These are phyloP conservation scores for Tolypocladium tropicale DNA, from an alignment of 2,329 filamentous ascomycete genomes.

Conservation along the genomic window DNA sequence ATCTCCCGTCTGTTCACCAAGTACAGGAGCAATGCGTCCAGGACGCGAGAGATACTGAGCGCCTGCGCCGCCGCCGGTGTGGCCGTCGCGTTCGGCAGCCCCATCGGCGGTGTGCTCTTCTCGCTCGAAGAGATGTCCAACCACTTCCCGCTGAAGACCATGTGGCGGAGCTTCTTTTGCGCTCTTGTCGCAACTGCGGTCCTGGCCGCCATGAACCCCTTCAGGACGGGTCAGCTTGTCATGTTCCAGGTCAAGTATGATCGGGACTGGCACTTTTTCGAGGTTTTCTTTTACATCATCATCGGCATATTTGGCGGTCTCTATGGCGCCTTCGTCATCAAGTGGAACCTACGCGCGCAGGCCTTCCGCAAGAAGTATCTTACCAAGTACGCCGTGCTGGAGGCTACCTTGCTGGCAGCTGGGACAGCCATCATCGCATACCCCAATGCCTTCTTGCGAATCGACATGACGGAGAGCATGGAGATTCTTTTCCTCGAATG, in stretches of 20 bases:
- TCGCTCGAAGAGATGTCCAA: conserved; percentile 97
- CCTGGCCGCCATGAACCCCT: conserved; percentile 91
- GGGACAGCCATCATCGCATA: conserved; percentile 90
- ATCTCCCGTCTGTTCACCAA: conserved; percentile 89
- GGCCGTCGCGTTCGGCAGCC: conserved; percentile 92
- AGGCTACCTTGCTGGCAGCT: conserved; percentile 74
- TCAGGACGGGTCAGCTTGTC: conserved; percentile 91
- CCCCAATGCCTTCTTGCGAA: conserved; percentile 86
- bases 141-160: conserved; percentile 90
- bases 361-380: conserved; percentile 92
- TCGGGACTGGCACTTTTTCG: conserved; percentile 95
- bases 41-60: conserved; percentile 89
- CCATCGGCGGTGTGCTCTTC: conserved; percentile 93
- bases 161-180: conserved; percentile 98
- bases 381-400: conserved; percentile 70
- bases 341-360: conserved; percentile 88
- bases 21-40: conserved; percentile 83
- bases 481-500: conserved; percentile 94
- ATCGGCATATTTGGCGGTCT: conserved; percentile 89
- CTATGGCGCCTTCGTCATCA: conserved; percentile 94
- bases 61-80: conserved; percentile 92
- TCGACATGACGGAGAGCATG: conserved; percentile 99
- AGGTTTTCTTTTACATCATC: conserved; percentile 83
- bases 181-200: conserved; percentile 90
- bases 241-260: conserved; percentile 99